These are phyloP conservation scores for Xerophyta viscosa DNA, from an alignment of 106 monocot genomes.

Conservation along the genomic window DNA sequence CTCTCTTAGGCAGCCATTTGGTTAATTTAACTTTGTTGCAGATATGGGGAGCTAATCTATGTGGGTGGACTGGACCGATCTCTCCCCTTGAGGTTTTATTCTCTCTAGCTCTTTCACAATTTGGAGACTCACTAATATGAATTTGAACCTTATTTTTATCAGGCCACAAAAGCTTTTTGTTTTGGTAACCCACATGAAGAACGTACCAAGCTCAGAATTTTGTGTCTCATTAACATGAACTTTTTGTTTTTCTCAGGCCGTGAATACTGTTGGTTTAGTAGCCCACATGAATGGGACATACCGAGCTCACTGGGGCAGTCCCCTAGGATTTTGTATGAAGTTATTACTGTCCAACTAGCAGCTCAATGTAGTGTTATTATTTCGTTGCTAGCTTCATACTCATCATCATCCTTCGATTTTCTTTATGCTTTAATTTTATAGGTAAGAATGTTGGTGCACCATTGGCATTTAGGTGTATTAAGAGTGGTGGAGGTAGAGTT, in stretches of 20 bases:
- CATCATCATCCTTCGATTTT: neutral
- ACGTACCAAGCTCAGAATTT: constrained; percentile 47
- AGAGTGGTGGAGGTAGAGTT: constrained; percentile 58
- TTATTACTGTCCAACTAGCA: constrained; percentile 3
- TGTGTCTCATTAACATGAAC: neutral
- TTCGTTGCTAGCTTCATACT: too few relatives aligned
- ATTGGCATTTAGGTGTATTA: constrained; percentile 82
- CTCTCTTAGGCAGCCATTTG: neutral
- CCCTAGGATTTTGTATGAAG: constrained; percentile 75
- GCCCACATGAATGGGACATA: constrained; percentile 87
- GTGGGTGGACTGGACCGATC: constrained; percentile 83
- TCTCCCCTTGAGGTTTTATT: constrained; percentile 62
- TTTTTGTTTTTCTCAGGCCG: constrained; percentile 38
- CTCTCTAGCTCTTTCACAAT: neutral
- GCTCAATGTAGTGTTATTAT: neutral
- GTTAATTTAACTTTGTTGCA: constrained; percentile 8
- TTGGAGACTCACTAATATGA: constrained; percentile 1
- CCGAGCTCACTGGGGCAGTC: constrained; percentile 64
- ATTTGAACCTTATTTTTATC: constrained; percentile 11
- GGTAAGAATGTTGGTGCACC: constrained; percentile 60
- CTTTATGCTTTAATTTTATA: constrained; percentile 18
- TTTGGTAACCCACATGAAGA: constrained; percentile 65
- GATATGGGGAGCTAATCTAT: constrained; percentile 73
- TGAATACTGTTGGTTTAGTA: constrained; percentile 37
- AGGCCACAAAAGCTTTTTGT: constrained; percentile 54